A percentile compares a stretch with the other conserved stretches of the same genome.
These are phyloP conservation scores for Ogataea henricii DNA, from an alignment of 805 yeast genomes.

Conservation along the genomic window DNA sequence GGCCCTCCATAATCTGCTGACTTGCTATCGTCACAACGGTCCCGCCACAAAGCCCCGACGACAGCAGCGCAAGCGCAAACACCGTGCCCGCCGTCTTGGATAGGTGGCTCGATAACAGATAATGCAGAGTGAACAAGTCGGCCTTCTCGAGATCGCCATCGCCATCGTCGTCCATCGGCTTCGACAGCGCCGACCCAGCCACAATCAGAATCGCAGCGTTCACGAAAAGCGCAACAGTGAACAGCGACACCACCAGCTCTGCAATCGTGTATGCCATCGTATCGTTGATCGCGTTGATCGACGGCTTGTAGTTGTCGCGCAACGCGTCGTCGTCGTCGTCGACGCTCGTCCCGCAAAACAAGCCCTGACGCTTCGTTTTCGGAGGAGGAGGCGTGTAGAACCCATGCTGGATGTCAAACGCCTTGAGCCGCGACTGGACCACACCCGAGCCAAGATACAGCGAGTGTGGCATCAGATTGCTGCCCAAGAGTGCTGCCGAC, in stretches of 20 bases:
- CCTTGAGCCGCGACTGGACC: slow-evolving; percentile 82
- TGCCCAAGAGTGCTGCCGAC: slow-evolving; percentile 86
- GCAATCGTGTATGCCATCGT: slow-evolving; percentile 79
- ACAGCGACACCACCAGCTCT: slow-evolving; percentile 78
- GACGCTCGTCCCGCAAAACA: slow-evolving; percentile 37
- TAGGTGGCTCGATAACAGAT: slow-evolving; percentile 64
- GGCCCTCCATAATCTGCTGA: slow-evolving; percentile 92
- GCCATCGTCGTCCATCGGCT: slow-evolving; percentile 42
- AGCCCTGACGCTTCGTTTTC: slow-evolving; percentile 24
- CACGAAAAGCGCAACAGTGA: slow-evolving; percentile 89
- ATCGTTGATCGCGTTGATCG: slow-evolving; percentile 76
- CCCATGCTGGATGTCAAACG: slow-evolving; percentile 72
- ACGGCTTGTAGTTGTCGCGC: slow-evolving; percentile 55
- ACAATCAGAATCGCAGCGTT: slow-evolving; percentile 88
- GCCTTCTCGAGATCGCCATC: slow-evolving; percentile 71
- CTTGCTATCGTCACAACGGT: slow-evolving; percentile 93
- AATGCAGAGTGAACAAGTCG: slow-evolving; percentile 78
- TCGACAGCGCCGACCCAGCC: slow-evolving; percentile 80
- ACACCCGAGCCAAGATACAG: slow-evolving; percentile 85
- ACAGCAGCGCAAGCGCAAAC: slow-evolving; percentile 84
- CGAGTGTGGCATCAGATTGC: slow-evolving; percentile 95
- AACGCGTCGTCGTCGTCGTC: slow-evolving; percentile 19
- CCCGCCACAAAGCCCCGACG: slow-evolving; percentile 94
- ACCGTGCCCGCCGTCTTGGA: slow-evolving; percentile 87
- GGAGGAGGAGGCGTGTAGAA: slow-evolving; percentile 44